phyloP scores from a whole-genome alignment of 306 rosid species.

The Dalbergia cultrata region DNA sequence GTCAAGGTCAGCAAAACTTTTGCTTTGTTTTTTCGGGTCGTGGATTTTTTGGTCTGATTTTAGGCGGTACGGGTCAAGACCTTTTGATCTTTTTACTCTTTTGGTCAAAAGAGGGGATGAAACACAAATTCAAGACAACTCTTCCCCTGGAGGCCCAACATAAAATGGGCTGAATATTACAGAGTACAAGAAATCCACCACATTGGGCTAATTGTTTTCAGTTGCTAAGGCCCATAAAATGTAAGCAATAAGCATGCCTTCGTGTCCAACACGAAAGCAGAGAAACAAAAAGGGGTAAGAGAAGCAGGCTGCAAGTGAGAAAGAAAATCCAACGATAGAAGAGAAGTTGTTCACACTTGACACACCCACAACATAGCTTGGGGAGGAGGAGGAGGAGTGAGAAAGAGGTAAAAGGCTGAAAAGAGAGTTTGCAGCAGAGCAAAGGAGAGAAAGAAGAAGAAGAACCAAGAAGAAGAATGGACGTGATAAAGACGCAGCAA shows the following conservation, averaged over 20 bases:
- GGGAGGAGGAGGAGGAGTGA: not conserved
- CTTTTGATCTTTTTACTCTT: no score
- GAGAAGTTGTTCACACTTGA: not conserved
- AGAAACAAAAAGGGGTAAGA: not conserved
- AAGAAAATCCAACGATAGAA: not conserved
- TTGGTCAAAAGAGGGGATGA: no score
- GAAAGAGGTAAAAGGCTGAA: not conserved
- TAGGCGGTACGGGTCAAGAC: no score
- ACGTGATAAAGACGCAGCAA: slow-evolving; percentile 89
- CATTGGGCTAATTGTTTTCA: not conserved
- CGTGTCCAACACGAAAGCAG: not conserved
- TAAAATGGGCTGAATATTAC: not conserved
- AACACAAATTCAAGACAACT: no score
- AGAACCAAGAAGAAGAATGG: slow-evolving; percentile 58
- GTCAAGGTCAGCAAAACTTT: no score
- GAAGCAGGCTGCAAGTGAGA: not conserved
- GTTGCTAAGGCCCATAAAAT: not conserved
- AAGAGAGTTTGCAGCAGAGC: not conserved
- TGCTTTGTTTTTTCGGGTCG: no score
- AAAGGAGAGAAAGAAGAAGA: slow-evolving; percentile 10
- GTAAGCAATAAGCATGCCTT: not conserved
- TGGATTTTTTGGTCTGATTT: no score
- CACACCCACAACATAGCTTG: no score
- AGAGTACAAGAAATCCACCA: no score
- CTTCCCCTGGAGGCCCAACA: no score